These are phyloP conservation scores for Phytophthora meadii DNA, from an alignment of 352 stramenopile genomes.

Conservation along the genomic window DNA sequence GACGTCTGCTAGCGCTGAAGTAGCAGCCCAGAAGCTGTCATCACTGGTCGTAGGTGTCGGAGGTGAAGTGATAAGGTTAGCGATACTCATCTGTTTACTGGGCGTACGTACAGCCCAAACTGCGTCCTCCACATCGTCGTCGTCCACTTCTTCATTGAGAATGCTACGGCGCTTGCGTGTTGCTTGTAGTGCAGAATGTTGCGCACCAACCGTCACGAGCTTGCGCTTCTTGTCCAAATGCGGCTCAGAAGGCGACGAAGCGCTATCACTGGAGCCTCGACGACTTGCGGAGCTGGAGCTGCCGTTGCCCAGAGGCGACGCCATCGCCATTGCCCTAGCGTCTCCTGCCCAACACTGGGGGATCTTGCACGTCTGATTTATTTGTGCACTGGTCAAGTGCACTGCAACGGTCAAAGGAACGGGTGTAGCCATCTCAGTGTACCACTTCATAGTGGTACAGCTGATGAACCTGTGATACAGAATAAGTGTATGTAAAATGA, in stretches of 20 bases:
- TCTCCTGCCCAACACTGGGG: slow-evolving; percentile 22
- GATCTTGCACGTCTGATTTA: slow-evolving; percentile 41
- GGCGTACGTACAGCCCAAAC: slow-evolving; percentile 9
- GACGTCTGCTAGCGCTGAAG: slow-evolving; percentile 29
- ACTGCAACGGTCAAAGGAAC: slow-evolving; percentile 7
- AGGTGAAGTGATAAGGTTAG: slow-evolving; percentile 48
- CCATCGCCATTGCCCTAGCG: slow-evolving; percentile 26
- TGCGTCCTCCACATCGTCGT: slow-evolving; percentile 26
- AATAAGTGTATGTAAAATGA: slow-evolving; percentile 3
- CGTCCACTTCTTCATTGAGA: slow-evolving; percentile 26
- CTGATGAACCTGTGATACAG: slow-evolving; percentile 4
- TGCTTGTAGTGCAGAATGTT: slow-evolving; percentile 1
- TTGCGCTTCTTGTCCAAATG: slow-evolving; percentile 39
- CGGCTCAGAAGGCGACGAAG: slow-evolving; percentile 8
- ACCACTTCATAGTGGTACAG: slow-evolving; percentile 10
- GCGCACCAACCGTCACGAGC: slow-evolving; percentile 18
- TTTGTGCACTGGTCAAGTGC: slow-evolving; percentile 16
- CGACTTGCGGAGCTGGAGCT: slow-evolving; percentile 5
- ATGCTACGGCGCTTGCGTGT: slow-evolving; percentile 37
- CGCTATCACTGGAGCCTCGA: slow-evolving; percentile 28
- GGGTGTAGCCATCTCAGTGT: slow-evolving; percentile 39
- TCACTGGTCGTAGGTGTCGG: slow-evolving; percentile 36
- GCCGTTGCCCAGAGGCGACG: slow-evolving; percentile 29
- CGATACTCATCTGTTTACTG: slow-evolving; percentile 47
- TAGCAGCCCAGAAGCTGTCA: slow-evolving; percentile 33